Conservation (phyloP, 2,329 filamentous ascomycete genomes). For the Paraconiothyrium sp. region DNA sequence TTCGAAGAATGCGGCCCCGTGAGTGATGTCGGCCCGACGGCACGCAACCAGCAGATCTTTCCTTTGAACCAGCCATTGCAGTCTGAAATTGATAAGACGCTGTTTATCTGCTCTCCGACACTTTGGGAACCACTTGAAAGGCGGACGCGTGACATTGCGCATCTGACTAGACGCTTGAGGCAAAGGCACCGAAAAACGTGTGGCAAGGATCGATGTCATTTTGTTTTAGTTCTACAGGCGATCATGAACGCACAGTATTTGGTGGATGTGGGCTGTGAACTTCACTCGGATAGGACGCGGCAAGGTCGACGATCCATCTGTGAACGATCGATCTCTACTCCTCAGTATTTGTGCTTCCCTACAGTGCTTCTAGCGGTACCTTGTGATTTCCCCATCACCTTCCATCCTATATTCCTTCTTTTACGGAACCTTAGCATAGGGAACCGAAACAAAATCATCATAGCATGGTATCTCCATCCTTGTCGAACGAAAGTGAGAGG, state of each 20-base stretch:
- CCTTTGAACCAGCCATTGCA: slow-evolving; percentile 16
- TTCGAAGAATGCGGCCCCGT: not conserved
- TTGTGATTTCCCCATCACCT: not conserved
- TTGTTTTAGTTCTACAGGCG: no score
- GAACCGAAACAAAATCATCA: not conserved
- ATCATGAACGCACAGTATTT: no score
- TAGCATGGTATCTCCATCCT: slow-evolving; percentile 10
- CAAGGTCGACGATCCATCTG: no score
- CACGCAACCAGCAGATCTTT: slow-evolving; percentile 12
- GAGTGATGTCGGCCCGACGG: not conserved
- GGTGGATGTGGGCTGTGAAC: no score
- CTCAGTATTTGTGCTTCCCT: not conserved
- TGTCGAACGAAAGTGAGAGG: slow-evolving; percentile 1
- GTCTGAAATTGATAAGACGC: slow-evolving; percentile 14
- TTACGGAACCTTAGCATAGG: not conserved
- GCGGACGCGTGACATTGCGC: no score
- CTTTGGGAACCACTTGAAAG: no score
- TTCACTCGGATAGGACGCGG: no score
- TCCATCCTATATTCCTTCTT: not conserved
- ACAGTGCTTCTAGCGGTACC: no score
- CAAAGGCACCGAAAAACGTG: no score
- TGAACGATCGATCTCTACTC: no score
- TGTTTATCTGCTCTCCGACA: not conserved
- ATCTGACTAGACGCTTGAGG: no score
- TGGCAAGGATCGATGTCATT: no score